Conservation (phyloP, 257 asterid species). For the Fraxinus cuspidata region DNA sequence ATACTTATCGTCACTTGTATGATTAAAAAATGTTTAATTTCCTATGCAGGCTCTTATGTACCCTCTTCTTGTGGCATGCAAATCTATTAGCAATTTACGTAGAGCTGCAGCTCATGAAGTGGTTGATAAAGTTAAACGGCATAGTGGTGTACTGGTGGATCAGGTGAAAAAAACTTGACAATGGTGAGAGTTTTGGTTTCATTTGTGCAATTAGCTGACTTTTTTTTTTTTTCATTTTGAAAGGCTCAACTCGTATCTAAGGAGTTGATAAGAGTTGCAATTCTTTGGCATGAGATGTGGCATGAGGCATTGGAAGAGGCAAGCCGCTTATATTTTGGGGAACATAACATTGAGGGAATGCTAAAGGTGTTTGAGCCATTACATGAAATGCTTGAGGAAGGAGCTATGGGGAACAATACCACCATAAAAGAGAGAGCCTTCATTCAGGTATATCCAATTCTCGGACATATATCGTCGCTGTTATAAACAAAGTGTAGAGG, state of each 20-base stretch:
- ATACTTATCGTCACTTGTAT: not conserved
- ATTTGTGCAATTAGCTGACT: conserved; percentile 35
- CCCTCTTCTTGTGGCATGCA: conserved; percentile 99
- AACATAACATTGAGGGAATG: conserved; percentile 98
- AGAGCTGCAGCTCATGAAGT: conserved; percentile 99
- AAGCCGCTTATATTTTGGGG: conserved; percentile 97
- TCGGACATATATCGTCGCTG: conserved; percentile 5
- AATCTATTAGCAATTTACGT: conserved; percentile 90
- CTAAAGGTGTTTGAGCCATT: conserved; percentile 88
- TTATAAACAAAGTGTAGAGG: not conserved
- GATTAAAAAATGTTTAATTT: conserved; percentile 16
- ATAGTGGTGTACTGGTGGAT: conserved; percentile 92
- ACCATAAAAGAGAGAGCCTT: conserved; percentile 87
- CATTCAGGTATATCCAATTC: conserved; percentile 69
- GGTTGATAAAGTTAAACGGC: conserved; percentile 95
- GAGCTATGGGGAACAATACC: conserved; percentile 76
- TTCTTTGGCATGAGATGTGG: conserved; percentile 99
- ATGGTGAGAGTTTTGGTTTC: conserved; percentile 14
- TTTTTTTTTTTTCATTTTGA: conserved; percentile 29
- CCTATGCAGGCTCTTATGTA: conserved; percentile 97
- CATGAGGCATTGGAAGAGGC: conserved; percentile 99
- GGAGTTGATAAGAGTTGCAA: conserved; percentile 97
- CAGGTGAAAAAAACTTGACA: conserved; percentile 55
- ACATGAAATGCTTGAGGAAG: conserved; percentile 96
- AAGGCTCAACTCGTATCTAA: conserved; percentile 98